Evolutionary conservation across 169 alveolate species (phyloP).

Genomic region (Plasmodium adleri): DNA sequence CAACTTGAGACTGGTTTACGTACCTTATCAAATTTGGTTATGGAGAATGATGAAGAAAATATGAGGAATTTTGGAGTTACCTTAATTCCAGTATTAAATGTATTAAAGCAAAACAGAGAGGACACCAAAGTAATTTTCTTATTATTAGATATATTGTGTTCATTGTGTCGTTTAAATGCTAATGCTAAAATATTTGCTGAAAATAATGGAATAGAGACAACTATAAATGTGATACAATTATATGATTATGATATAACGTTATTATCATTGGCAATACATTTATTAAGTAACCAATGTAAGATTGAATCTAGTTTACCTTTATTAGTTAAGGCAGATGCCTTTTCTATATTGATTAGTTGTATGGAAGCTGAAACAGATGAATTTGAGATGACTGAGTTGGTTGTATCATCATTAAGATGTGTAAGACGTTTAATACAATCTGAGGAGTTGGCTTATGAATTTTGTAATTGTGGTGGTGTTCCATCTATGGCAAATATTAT

Average conservation of each 20-base stretch:
- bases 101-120: conserved; percentile 86
- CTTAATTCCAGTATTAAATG: conserved; percentile 84
- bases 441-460: conserved; percentile 91
- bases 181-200: conserved; percentile 87
- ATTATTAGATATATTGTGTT: conserved; percentile 88
- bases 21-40: conserved; percentile 90
- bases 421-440: conserved; percentile 88
- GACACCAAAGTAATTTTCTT: conserved; percentile 88
- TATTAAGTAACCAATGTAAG: conserved; percentile 88
- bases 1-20: conserved; percentile 89
- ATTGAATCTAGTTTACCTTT: conserved; percentile 86
- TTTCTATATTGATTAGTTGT: conserved; percentile 87
- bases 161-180: conserved; percentile 88
- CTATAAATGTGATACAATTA: conserved; percentile 85
- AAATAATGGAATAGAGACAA: conserved; percentile 87
- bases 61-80: conserved; percentile 90
- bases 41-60: conserved; percentile 91
- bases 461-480: conserved; percentile 92
- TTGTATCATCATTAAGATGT: conserved; percentile 89
- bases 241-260: conserved; percentile 89
- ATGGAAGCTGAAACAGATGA: conserved; percentile 86
- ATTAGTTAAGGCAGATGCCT: conserved; percentile 89
- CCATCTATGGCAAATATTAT: conserved; percentile 85
- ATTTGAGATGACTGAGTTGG: conserved; percentile 87
- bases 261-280: conserved; percentile 89